Conservation (phyloP, 1,139 yeast genomes). For the Nakaseomyces nivariensis region DNA sequence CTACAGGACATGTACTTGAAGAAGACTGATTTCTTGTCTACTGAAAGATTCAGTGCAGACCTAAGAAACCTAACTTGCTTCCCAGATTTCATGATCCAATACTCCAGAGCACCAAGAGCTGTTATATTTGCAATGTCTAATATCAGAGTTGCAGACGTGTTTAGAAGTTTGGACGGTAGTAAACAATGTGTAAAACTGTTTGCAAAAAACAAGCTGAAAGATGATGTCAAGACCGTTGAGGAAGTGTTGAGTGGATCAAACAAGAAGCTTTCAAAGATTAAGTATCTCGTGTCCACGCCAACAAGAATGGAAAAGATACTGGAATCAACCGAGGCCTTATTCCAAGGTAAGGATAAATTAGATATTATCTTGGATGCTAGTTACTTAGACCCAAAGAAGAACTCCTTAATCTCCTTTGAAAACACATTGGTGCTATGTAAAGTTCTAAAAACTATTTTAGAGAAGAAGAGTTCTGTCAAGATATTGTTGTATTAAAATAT, state of each 20-base stretch:
- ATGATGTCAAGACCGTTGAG: conserved; percentile 39
- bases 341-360: conserved; percentile 42
- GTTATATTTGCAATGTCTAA: conserved; percentile 26
- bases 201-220: conserved; percentile 51
- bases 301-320: conserved; percentile 46
- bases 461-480: conserved; percentile 29
- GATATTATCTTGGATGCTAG: conserved; percentile 52
- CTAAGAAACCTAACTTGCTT: conserved; percentile 22
- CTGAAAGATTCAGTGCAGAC: conserved; percentile 16
- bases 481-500: conserved; percentile 19
- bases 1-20: conserved; percentile 28
- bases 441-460: conserved; percentile 20
- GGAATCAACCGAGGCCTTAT: conserved; percentile 33
- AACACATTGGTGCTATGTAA: conserved; percentile 20
- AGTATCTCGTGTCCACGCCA: conserved; percentile 47
- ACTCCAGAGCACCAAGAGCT: conserved; percentile 26
- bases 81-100: conserved; percentile 19
- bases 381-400: conserved; percentile 46
- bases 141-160: conserved; percentile 29
- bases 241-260: conserved; percentile 10
- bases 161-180: conserved; percentile 41
- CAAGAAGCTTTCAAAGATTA: conserved; percentile 10
- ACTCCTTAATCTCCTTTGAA: conserved; percentile 23
- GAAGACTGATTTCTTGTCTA: conserved; percentile 24
- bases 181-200: conserved; percentile 44